Conservation (phyloP, 139 green algal genomes). For the Cymbomonas tetramitiformis region DNA sequence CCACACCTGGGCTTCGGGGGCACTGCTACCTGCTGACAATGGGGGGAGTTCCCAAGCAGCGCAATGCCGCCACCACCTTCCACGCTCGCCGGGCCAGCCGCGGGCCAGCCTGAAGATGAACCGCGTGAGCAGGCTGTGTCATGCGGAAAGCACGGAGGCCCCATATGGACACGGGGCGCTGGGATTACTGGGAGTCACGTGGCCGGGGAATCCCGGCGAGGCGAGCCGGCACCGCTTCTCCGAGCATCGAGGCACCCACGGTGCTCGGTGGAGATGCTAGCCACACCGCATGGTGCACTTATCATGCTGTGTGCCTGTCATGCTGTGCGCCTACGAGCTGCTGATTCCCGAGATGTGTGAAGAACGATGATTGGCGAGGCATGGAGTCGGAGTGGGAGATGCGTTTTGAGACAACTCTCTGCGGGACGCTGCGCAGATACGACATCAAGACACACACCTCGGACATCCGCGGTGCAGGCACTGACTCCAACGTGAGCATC, state of each 20-base stretch:
- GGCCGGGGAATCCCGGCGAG: too few relatives aligned
- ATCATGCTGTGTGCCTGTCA: background rate
- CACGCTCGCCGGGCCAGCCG: too few relatives aligned
- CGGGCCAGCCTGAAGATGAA: too few relatives aligned
- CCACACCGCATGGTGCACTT: background rate
- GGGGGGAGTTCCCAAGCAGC: slow-evolving; percentile 32
- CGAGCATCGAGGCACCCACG: too few relatives aligned
- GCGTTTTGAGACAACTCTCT: background rate
- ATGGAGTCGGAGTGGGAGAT: too few relatives aligned
- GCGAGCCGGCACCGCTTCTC: too few relatives aligned
- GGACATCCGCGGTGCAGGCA: slow-evolving; percentile 35
- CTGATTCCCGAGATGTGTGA: too few relatives aligned
- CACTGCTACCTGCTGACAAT: slow-evolving; percentile 6
- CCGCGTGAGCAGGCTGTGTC: too few relatives aligned
- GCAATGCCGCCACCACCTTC: slow-evolving; percentile 34
- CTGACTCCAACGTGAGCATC: slow-evolving; percentile 49
- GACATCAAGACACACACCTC: slow-evolving; percentile 30
- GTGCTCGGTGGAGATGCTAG: slow-evolving; percentile 6
- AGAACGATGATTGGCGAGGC: too few relatives aligned
- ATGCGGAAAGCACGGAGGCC: too few relatives aligned
- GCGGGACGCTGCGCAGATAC: background rate
- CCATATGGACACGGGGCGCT: too few relatives aligned
- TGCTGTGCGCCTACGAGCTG: background rate
- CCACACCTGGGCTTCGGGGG: background rate
- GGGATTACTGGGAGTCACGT: too few relatives aligned